These are phyloP conservation scores for Tricholoma bakamatsutake DNA, from an alignment of 768 basidiomycete genomes.

Conservation along the genomic window DNA sequence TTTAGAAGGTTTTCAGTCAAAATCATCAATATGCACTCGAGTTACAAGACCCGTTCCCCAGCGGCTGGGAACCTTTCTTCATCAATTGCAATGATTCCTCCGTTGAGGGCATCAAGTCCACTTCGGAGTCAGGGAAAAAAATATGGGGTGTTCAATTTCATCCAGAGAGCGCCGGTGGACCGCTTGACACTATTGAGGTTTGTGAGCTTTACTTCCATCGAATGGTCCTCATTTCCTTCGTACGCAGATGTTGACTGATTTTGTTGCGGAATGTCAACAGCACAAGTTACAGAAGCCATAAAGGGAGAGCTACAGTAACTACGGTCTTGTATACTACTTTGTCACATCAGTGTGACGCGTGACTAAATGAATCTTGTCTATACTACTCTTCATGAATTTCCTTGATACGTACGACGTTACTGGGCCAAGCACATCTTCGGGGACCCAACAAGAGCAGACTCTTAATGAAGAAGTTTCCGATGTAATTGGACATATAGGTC, in stretches of 20 bases:
- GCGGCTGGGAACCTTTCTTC: slow-evolving; percentile 98
- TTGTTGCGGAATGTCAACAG: slow-evolving; percentile 73
- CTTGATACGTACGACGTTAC: slow-evolving; percentile 63
- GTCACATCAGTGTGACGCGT: background rate
- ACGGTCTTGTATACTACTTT: background rate
- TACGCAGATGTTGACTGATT: slow-evolving; percentile 88
- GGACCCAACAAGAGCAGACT: slow-evolving; percentile 40
- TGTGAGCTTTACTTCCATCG: slow-evolving; percentile 15
- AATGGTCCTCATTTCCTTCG: background rate
- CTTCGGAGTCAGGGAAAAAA: slow-evolving; percentile 78
- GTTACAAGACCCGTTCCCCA: slow-evolving; percentile 91
- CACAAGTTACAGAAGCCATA: slow-evolving; percentile 33
- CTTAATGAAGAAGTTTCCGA: slow-evolving; percentile 87
- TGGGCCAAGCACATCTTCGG: slow-evolving; percentile 41
- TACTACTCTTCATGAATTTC: slow-evolving; percentile 54
- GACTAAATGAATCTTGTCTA: background rate
- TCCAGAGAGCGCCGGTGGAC: slow-evolving; percentile 97
- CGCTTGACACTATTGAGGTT: slow-evolving; percentile 96
- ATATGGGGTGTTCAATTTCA: slow-evolving; percentile 99
- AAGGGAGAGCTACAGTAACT: background rate
- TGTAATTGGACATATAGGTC: slow-evolving; percentile 80
- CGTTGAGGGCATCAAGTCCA: slow-evolving; percentile 97
- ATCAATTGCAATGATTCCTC: slow-evolving; percentile 99
- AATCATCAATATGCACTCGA: slow-evolving; percentile 98
- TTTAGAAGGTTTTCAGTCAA: slow-evolving; percentile 45